Percentiles rank a stretch among this genome's conserved stretches.
These are phyloP conservation scores for Silene uniflora DNA, from an alignment of 148 eudicot species.

Conservation along the genomic window DNA sequence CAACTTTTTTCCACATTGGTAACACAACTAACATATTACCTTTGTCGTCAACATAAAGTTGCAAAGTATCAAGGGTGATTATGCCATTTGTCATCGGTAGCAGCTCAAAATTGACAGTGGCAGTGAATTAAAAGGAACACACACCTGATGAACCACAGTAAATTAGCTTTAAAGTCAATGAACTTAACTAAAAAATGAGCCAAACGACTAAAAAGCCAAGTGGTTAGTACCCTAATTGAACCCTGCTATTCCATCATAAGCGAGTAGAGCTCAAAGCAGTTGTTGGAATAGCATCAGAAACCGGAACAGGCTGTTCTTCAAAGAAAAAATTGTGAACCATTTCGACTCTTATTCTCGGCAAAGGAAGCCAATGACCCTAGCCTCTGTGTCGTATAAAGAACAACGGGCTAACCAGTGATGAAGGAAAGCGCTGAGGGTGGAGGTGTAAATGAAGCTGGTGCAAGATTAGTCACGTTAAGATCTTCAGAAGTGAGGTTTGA, in stretches of 20 bases:
- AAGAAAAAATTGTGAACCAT: slow-evolving; percentile 31
- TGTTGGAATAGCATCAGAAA: slow-evolving; percentile 59
- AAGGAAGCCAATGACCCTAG: slow-evolving; percentile 32
- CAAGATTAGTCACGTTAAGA: slow-evolving; percentile 80
- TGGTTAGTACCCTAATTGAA: slow-evolving; percentile 78
- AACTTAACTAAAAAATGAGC: neutral
- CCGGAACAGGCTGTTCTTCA: slow-evolving; percentile 43
- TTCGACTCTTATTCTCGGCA: slow-evolving; percentile 31
- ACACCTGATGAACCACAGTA: slow-evolving; percentile 48
- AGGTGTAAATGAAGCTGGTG: slow-evolving; percentile 81
- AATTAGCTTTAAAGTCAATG: slow-evolving; percentile 15
- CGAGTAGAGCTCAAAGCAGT: slow-evolving; percentile 80
- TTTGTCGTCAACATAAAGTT: slow-evolving; percentile 76
- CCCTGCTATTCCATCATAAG: slow-evolving; percentile 91
- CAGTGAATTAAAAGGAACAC: slow-evolving; percentile 81
- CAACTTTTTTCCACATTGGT: neutral
- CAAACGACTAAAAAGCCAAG: slow-evolving; percentile 1
- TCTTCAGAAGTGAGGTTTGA: slow-evolving; percentile 87
- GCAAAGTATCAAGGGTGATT: slow-evolving; percentile 86
- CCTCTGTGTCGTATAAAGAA: slow-evolving; percentile 36
- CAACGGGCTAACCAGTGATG: slow-evolving; percentile 55
- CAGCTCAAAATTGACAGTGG: too few relatives aligned
- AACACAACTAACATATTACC: slow-evolving; percentile 36
- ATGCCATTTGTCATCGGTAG: slow-evolving; percentile 95
- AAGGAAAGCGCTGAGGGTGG: slow-evolving; percentile 78